Evolutionary conservation across 768 basidiomycete species (phyloP).

Genomic region (Leccinum rimulosum): DNA sequence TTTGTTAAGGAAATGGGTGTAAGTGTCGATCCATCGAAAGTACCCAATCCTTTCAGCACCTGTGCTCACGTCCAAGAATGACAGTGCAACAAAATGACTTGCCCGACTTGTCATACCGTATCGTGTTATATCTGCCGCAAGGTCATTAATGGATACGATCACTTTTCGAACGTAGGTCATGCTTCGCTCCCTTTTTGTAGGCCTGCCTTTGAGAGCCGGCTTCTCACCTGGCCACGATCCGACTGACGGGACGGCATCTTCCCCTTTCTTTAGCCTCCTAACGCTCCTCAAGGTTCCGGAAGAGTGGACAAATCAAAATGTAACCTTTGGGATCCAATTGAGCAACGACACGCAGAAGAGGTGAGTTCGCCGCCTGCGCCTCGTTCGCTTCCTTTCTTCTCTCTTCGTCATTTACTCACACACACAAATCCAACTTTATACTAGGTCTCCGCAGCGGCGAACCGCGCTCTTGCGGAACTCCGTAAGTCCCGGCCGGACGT

Average conservation of each 20-base stretch:
- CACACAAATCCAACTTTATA: not conserved
- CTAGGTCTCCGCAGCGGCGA: constrained; percentile 68
- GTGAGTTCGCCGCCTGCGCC: constrained; percentile 32
- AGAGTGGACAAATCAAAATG: constrained; percentile 48
- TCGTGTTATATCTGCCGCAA: constrained; percentile 86
- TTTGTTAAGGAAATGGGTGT: constrained; percentile 82
- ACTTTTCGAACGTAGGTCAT: constrained; percentile 55
- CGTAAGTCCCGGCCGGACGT: constrained; percentile 61
- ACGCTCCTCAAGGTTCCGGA: constrained; percentile 6
- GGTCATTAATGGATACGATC: constrained; percentile 72
- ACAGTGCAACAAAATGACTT: constrained; percentile 92
- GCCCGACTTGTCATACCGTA: constrained; percentile 65
- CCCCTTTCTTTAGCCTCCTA: constrained; percentile 18
- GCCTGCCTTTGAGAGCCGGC: not conserved
- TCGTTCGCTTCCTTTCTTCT: not conserved
- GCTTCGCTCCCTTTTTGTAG: not conserved
- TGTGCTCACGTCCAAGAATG: not conserved
- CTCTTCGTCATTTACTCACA: constrained; percentile 14
- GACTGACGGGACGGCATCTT: constrained; percentile 7
- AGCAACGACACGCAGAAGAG: constrained; percentile 64
- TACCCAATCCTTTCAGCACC: not conserved
- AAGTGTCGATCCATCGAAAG: constrained; percentile 27
- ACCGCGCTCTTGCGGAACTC: constrained; percentile 62
- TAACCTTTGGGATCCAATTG: constrained; percentile 64
- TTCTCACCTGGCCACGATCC: not conserved